Evolutionary conservation across 768 basidiomycete species (phyloP).

Genomic region (Cystobasidium ongulense): DNA sequence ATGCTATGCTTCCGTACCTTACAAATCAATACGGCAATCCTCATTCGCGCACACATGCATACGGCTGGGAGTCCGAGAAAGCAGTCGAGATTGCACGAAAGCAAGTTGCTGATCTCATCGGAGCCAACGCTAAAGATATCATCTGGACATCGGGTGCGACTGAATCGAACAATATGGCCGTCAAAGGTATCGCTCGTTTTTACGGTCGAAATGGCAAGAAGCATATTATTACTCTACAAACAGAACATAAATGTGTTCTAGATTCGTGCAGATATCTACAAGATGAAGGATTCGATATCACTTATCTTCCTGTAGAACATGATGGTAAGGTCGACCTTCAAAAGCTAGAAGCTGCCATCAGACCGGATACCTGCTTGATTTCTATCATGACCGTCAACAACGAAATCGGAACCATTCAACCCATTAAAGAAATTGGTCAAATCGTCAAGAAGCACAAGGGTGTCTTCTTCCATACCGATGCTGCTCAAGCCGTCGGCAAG

Average conservation of each 20-base stretch:
- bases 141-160: conserved; percentile 97
- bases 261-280: conserved; percentile 92
- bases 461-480: conserved; percentile 92
- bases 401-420: conserved; percentile 97
- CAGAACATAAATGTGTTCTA: conserved; percentile 97
- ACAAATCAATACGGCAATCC: conserved; percentile 97
- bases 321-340: conserved; percentile 75
- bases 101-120: conserved; percentile 85
- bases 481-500: conserved; percentile 79
- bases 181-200: conserved; percentile 94
- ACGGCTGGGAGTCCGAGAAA: conserved; percentile 97
- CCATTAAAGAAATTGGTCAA: conserved; percentile 85
- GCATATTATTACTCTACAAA: conserved; percentile 54
- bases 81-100: conserved; percentile 86
- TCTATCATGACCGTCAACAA: conserved; percentile 98
- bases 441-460: conserved; percentile 78
- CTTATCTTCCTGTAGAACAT: conserved; percentile 85
- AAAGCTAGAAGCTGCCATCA: conserved; percentile 74
- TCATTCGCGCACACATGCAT: conserved; percentile 94
- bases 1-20: conserved; percentile 89
- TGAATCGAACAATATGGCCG: conserved; percentile 92
- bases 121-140: conserved; percentile 89
- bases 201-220: conserved; percentile 59
- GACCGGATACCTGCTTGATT: conserved; percentile 78
- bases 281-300: conserved; percentile 95